Evolutionary conservation across 805 yeast species (phyloP).

Genomic region (Yarrowia yakushimensis): DNA sequence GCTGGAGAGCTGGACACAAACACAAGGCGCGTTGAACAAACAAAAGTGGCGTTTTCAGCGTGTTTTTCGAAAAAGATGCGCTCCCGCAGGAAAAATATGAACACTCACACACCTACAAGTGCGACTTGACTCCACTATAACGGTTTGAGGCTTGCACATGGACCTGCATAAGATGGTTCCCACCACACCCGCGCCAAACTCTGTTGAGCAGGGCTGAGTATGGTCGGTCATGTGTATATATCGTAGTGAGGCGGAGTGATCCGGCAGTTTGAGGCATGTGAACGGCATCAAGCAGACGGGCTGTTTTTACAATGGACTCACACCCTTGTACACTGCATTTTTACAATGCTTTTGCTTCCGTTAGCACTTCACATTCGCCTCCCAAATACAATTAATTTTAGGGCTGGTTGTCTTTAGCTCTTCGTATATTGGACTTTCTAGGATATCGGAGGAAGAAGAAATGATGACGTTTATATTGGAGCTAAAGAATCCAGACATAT

Average conservation of each 20-base stretch:
- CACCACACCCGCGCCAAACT: slow-evolving; percentile 4
- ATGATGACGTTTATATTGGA: not conserved
- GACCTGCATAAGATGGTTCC: slow-evolving; percentile 5
- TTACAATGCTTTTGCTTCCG: too few relatives aligned
- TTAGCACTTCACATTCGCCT: too few relatives aligned
- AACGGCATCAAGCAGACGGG: too few relatives aligned
- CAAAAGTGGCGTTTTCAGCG: not conserved
- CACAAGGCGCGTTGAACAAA: not conserved
- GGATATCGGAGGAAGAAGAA: too few relatives aligned
- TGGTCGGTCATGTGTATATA: not conserved
- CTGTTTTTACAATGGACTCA: too few relatives aligned
- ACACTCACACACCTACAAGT: not conserved
- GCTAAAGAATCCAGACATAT: not conserved
- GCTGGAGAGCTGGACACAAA: not conserved
- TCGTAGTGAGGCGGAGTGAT: too few relatives aligned
- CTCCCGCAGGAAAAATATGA: not conserved
- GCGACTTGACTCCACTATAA: not conserved
- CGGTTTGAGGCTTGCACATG: slow-evolving; percentile 2
- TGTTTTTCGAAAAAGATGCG: not conserved
- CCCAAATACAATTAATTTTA: too few relatives aligned
- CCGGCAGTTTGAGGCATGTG: too few relatives aligned
- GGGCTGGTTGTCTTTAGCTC: too few relatives aligned
- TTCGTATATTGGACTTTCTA: too few relatives aligned
- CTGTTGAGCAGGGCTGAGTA: not conserved
- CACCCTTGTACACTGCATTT: too few relatives aligned